Evolutionary conservation across 2,329 filamentous ascomycete species (phyloP).

Genomic region (Penicillium fuscoglaucum): DNA sequence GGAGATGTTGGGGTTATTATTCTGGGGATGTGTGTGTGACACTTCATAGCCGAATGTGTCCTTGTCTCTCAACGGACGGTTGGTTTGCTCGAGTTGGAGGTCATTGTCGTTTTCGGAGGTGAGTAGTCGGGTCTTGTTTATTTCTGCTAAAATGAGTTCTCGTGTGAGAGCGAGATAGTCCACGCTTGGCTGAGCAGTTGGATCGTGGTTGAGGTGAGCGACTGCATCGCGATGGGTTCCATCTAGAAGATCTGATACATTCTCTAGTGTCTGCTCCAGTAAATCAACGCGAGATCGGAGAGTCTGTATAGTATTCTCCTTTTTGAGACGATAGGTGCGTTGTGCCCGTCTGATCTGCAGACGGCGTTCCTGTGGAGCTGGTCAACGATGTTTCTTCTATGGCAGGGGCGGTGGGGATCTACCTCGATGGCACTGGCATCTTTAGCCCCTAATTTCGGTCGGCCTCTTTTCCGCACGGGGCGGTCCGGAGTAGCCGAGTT

Average conservation of each 20-base stretch:
- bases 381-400: constrained; percentile 6
- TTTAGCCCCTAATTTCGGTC: constrained; percentile 22
- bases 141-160: constrained; percentile 22
- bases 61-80: background rate
- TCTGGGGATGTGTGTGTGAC: background rate
- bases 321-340: constrained; percentile 78
- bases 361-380: constrained; percentile 53
- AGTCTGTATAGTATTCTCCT: constrained; percentile 75
- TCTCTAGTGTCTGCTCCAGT: constrained; percentile 54
- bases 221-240: background rate
- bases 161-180: constrained; percentile 13
- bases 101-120: background rate
- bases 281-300: constrained; percentile 69
- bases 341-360: constrained; percentile 87
- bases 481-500: constrained; percentile 11
- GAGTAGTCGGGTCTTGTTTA: constrained; percentile 2
- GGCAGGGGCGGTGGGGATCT: background rate
- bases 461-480: constrained; percentile 22
- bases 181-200: background rate
- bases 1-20: background rate
- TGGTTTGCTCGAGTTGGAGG: background rate
- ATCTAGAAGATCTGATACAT: constrained; percentile 18
- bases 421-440: constrained; percentile 27
- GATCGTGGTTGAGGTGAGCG: background rate
- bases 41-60: constrained; percentile 21